phyloP scores from a whole-genome alignment of 2,329 filamentous ascomycete species.

The Chaetomiaceae sp. region DNA sequence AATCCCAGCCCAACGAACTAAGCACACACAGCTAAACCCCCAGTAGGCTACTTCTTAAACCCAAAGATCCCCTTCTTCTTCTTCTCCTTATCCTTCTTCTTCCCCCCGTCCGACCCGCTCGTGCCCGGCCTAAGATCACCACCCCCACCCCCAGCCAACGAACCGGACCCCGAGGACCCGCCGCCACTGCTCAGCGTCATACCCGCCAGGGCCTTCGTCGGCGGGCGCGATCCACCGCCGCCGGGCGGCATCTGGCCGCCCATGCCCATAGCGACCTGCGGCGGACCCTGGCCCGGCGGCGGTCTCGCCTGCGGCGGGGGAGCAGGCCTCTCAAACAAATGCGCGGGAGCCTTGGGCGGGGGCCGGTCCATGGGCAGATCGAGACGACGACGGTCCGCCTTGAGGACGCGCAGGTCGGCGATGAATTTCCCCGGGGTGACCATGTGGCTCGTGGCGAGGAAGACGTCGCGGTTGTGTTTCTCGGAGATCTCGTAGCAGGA shows the following conservation, averaged over 20 bases:
- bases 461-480: conserved; percentile 71
- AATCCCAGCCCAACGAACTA: neutral
- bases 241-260: conserved; percentile 15
- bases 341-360: conserved; percentile 74
- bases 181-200: conserved; percentile 44
- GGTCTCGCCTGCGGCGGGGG: conserved; percentile 33
- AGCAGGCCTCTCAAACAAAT: conserved; percentile 72
- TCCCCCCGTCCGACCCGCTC: conserved; percentile 35
- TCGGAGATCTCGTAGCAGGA: conserved; percentile 83
- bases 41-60: conserved; percentile 33
- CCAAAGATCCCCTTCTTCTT: conserved; percentile 36
- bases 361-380: conserved; percentile 78
- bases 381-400: conserved; percentile 67
- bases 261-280: too few relatives aligned
- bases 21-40: neutral
- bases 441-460: conserved; percentile 90
- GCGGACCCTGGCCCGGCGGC: too few relatives aligned
- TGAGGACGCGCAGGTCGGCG: conserved; percentile 64
- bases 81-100: conserved; percentile 43
- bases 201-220: conserved; percentile 51
- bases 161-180: conserved; percentile 18
- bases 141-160: conserved; percentile 16
- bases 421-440: conserved; percentile 73
- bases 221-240: conserved; percentile 40
- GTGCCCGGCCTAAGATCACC: conserved; percentile 19